A percentile compares a stretch with the other conserved stretches of the same genome.
These are phyloP conservation scores for Acarospora socialis DNA, from an alignment of 2,329 filamentous ascomycete genomes.

Conservation along the genomic window DNA sequence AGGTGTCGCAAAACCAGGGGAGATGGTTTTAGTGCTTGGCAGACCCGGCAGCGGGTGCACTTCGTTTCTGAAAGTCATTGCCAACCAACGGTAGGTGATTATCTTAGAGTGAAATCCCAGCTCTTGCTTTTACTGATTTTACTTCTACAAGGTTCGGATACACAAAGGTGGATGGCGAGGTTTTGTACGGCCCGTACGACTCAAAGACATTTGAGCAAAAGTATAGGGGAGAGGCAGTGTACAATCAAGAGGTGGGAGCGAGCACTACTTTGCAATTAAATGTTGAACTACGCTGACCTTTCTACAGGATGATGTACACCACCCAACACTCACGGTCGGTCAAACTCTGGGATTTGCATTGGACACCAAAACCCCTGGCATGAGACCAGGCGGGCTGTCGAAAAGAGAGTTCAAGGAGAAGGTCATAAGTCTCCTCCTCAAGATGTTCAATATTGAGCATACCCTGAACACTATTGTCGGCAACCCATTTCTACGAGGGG, in stretches of 20 bases:
- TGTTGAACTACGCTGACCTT: too few species aligned
- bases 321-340: constrained; percentile 71
- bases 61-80: constrained; percentile 53
- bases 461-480: constrained; percentile 75
- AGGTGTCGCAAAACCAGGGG: constrained; percentile 58
- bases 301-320: constrained; percentile 72
- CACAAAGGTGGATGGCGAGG: constrained; percentile 52
- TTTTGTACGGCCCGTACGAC: constrained; percentile 61
- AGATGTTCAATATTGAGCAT: constrained; percentile 91
- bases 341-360: constrained; percentile 78
- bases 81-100: constrained; percentile 48
- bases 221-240: constrained; percentile 71
- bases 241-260: constrained; percentile 81
- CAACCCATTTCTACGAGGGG: constrained; percentile 63
- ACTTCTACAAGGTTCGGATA: constrained; percentile 44
- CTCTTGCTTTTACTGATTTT: constrained; percentile 40
- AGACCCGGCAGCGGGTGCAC: constrained; percentile 61
- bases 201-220: constrained; percentile 53
- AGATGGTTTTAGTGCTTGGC: constrained; percentile 78
- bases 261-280: too few species aligned
- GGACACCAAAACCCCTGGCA: constrained; percentile 71
- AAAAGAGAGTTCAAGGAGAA: constrained; percentile 63
- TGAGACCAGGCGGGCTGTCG: constrained; percentile 58
- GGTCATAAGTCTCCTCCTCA: constrained; percentile 59
- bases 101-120: constrained; percentile 21